Evolutionary conservation across 345 rosid species (phyloP).

Genomic region (Hypericum androsaemum): DNA sequence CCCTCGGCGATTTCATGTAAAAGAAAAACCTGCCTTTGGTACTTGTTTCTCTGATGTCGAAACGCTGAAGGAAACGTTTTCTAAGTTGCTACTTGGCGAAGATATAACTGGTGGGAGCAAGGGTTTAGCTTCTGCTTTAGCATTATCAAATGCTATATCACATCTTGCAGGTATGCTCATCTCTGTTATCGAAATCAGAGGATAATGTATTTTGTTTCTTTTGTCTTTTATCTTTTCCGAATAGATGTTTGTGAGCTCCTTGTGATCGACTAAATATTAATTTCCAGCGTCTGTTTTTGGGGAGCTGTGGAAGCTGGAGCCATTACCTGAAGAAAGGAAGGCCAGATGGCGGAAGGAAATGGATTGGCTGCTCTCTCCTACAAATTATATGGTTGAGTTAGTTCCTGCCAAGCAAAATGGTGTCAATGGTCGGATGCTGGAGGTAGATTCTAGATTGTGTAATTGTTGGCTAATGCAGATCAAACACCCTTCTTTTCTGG

Average conservation of each 20-base stretch:
- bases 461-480: background rate
- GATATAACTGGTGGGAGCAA: constrained; percentile 72
- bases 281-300: constrained; percentile 78
- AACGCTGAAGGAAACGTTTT: constrained; percentile 75
- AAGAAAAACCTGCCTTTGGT: constrained; percentile 42
- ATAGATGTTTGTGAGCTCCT: background rate
- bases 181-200: constrained; percentile 4
- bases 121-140: constrained; percentile 63
- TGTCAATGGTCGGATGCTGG: constrained; percentile 63
- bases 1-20: constrained; percentile 41
- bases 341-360: constrained; percentile 77
- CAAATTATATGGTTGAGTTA: constrained; percentile 87
- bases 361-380: constrained; percentile 94
- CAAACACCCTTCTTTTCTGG: constrained; percentile 2
- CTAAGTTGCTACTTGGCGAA: constrained; percentile 75
- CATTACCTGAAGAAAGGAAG: constrained; percentile 65
- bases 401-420: constrained; percentile 93
- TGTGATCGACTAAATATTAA: background rate
- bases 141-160: constrained; percentile 77
- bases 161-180: constrained; percentile 61
- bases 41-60: constrained; percentile 50
- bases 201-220: background rate
- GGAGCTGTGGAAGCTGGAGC: constrained; percentile 93
- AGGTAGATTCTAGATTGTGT: constrained; percentile 33
- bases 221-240: background rate